Evolutionary conservation across 108 stramenopile genomes (phyloP), one percentile per base, ranked within the genome.

Genomic region (Nitzschia sp.): DNA sequence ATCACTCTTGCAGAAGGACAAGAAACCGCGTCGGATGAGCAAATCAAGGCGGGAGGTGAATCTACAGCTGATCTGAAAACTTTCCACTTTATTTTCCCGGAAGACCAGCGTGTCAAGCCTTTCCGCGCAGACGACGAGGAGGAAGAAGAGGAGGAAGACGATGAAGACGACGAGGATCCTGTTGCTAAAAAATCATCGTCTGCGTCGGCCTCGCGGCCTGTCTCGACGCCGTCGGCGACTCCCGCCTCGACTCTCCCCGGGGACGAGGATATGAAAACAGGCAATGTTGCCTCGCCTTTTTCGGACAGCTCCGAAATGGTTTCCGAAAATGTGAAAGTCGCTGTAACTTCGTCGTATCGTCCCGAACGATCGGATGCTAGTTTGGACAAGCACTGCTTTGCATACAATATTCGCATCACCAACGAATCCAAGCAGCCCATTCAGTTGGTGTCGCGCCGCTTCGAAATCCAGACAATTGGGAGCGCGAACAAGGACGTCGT

Each of bases 321-420:
- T 0, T 84, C 92, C 27, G 89, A 86, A 31, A 77, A 83, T 51
- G 84, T 91, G n/a, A 76, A 85, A 34, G 96, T 97, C 19, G 71
- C 80, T 15, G 91, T 93, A 34, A 90, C 85, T 9, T 85, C 90
- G 45, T 86, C 85, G 0, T 97, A 95, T 85, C 85, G 88, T 27
- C 94, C 96, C 6, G 96, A 97, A 68, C 85, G 93, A 47, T 93
- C 91, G 21, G 88, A 94, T 48, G 67, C 90, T 0, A 72, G 68
- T 0, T 82, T 82, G 34, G 91, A 91, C 66, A 91, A 95, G 80
- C 90, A 92, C 67, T 90, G 89, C 71, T 97, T 97, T 79, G 88
- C 92, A 23, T 97, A 97, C 93, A 91, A 91, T 63, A 87, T 97
- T 30, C 90, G 92, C 48, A 94, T 97, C 81, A 95, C 93, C n/a